Base-by-base conservation (phyloP, 2,329 filamentous ascomycete species). In the Aureobasidium mangrovei region DNA sequence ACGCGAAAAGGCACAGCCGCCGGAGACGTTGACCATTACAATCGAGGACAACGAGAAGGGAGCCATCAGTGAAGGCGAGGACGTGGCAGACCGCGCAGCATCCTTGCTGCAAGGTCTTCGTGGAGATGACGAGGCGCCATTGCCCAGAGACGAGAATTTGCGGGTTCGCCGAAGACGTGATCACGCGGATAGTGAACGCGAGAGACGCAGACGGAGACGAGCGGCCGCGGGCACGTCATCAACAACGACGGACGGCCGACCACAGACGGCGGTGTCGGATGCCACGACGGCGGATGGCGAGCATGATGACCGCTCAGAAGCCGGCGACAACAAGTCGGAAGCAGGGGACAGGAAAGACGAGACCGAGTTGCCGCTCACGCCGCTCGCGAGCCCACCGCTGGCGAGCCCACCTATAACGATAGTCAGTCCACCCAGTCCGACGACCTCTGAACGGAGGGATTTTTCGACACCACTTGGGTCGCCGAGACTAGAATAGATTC, bases 31-130 rank as follows among this genome's bases (percentile, higher is more conserved):
- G 4, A 31, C 36, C 32, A 38, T 31, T 12, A 44, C 39, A 8
- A 29, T 48, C 26, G 58, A 58, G 39, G 59, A 58, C 36, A 52
- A 9, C 55, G 60, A 36, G 63, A 69, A 29, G 67, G 60, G 58
- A 35, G 47, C 65, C 28, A 60, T 69, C 4, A 63, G 60, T 54
- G 76, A 79, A 54, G 74, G 76, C 40, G 78, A 91, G 68, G 89
- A 95, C 60, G 83, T 97, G 29, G 91, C 89, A 3, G 86, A 91
- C 61, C 82, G 90, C 51, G 91, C 91, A 2, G 89, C 89, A 1
- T 81, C 84, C 59, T 74, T 96, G 67, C 75, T 97, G 31, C 87
- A 95, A 65, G 89, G 89, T 43, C 84, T 96, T 69, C 81, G 89
- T 56, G 77, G 82, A 40, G 29, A 84, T 46, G 80, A 79, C 26